Evolutionary conservation across 495 filamentous ascomycete genomes (phyloP), one percentile per base, ranked within the genome.

Genomic region (Penicillium riverlandense): DNA sequence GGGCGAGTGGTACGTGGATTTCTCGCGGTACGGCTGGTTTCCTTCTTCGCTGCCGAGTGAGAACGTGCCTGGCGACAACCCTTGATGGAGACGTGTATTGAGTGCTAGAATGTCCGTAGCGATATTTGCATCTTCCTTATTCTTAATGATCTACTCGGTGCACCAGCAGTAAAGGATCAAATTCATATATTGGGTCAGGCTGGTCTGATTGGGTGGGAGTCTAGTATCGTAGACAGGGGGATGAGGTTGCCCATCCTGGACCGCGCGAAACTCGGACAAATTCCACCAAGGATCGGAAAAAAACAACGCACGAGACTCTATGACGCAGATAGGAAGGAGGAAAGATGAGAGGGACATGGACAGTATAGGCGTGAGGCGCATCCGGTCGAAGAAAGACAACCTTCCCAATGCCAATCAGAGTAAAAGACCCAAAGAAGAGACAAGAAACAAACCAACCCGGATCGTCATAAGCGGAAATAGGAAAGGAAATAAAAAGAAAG

Each of bases 1-100:
- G 63, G 86, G 85, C 1, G 84, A 87, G 60, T 68, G 85, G 27
- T 77, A 75, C 56, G 73, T 94, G 11, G 76, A 88, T 61, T 69
- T 90, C 35, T 66, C 51, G 6, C 65, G 66, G 46, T 87, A 75
- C 63, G 88, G 88, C 12, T 91, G 86, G 87, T 94, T 92, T 67
- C 86, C 86, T 2, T 53, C 61, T 13, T 33, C 48, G 29, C 48
- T 72, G 36, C 65, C 66, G 5, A 71, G 62, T 55, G 69, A 71
- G 40, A 56, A 51, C 13, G 55, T 35, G 40, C 48, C 35, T 8
- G 45, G 48, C 8, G 44, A 52, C 8, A 32, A 48, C 11, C 34
- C 15, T 45, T 40, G 27, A 10, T 16, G 34, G 44, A 36, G 34
- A 40, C 22, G 4, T 22, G 22, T 22, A 22, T 22, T 22, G 2